Evolutionary conservation across 2,329 filamentous ascomycete genomes (phyloP), one percentile per base, ranked within the genome.

Genomic region (Aspergillus vadensis): DNA sequence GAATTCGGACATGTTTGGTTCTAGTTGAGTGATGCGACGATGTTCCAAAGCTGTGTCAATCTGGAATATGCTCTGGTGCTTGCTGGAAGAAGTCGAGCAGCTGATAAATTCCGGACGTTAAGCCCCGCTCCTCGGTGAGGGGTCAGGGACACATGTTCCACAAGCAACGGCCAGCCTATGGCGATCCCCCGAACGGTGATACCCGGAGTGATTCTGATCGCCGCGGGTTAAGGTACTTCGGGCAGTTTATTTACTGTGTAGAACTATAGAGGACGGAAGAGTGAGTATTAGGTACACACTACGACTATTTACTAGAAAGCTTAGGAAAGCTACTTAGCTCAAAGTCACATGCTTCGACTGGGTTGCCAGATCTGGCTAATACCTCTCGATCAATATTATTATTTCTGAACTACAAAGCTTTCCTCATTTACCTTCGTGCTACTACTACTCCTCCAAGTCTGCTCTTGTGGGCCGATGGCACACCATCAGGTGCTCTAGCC

Each of bases 1-100:
- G 55, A 76, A 79, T 49, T 68, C 72, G 12, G 76, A 67, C 73
- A 77, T 76, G 52, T 27, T 69, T 61, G 15, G 65, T 71, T 53
- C 14, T 9, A 55, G 10, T 21, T n/a, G 41, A 21, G 21, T n/a
- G 30, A 8, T 50, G 9, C 4, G 27, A 30, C 10, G 27, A 30
- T 27, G 15, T 8, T 49, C 47, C 9, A 30, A n/a, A 50, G 25
- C 25, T 17, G 25, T 50, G 47, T 19, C 30, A 27, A 17, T n/a
- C 15, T 10, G 25, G 14, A 14, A 2, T 36, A 36, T 36, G 12
- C 10, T 36, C 12, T 36, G 32, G 12, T 36, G 32, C 32, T 14
- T 14, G 27, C 9, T 30, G 23, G 10, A 32, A 10, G 27, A 12
- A 30, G 15, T 50, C 47, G 25, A 23, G 15, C 44, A 27, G 47